Percentiles rank a stretch among this genome's conserved stretches.
Evolutionary conservation across 331 rosid species (phyloP).

Genomic region (Acacia concinna): DNA sequence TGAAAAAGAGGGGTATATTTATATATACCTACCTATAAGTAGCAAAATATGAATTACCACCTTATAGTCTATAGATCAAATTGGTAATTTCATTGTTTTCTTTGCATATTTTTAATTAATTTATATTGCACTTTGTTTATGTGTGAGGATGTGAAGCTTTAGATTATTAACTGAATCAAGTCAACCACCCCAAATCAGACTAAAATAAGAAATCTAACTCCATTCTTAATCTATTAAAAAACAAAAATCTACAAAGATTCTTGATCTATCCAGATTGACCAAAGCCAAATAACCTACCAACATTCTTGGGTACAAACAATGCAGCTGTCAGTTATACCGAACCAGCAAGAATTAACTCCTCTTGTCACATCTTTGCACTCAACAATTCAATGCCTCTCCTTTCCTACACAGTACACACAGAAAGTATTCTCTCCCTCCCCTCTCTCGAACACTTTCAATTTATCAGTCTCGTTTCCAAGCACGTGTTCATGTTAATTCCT

Average conservation of each 20-base stretch:
- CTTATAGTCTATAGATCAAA: too few relatives aligned
- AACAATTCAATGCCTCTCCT: neutral
- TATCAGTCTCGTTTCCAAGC: neutral
- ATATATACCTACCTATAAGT: too few relatives aligned
- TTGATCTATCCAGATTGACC: neutral
- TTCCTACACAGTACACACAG: neutral
- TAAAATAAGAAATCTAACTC: neutral
- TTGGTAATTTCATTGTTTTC: neutral
- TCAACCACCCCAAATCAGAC: neutral
- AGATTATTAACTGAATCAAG: neutral
- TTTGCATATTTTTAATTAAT: neutral
- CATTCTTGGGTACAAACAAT: neutral
- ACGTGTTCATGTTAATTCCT: conserved; percentile 26
- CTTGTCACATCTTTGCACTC: neutral
- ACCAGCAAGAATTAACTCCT: neutral
- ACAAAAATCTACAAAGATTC: neutral
- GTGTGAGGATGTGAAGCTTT: neutral
- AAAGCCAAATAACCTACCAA: neutral
- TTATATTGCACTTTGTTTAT: neutral
- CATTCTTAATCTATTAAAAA: neutral
- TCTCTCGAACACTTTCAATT: neutral
- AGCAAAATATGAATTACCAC: too few relatives aligned
- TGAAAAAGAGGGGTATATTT: too few relatives aligned
- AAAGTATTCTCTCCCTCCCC: neutral
- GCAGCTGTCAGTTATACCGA: neutral